phyloP scores from a whole-genome alignment of 305 asterid species.

The Fraxinus velutina region DNA sequence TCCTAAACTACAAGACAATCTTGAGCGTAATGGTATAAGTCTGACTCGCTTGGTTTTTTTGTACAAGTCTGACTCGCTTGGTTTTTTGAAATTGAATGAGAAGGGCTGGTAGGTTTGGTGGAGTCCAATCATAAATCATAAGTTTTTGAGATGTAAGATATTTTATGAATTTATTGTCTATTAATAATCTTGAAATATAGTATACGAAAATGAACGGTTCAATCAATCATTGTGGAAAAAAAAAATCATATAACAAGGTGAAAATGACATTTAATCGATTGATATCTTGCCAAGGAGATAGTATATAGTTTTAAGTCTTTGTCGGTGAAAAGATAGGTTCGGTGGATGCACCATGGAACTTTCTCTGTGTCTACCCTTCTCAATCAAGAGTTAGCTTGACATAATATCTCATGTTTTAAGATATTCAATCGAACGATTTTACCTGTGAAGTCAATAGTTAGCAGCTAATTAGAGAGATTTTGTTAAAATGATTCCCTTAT shows the following conservation, averaged over 20 bases:
- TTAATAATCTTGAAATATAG: neutral
- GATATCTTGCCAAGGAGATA: neutral
- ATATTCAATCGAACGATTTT: neutral
- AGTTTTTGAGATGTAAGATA: neutral
- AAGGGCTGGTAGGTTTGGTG: neutral
- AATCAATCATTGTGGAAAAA: neutral
- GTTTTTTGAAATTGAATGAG: neutral
- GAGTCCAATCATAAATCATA: neutral
- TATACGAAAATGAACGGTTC: neutral
- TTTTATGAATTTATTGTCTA: neutral
- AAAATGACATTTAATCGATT: neutral
- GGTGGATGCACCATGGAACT: neutral
- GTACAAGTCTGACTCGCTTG: neutral
- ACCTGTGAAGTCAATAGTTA: neutral
- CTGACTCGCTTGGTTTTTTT: neutral
- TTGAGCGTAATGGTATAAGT: neutral
- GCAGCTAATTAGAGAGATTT: neutral
- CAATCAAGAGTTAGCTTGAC: neutral
- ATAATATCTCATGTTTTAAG: neutral
- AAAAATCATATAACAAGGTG: neutral
- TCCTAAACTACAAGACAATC: neutral
- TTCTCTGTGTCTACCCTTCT: neutral
- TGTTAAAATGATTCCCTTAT: neutral
- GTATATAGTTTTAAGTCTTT: neutral
- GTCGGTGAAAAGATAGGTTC: neutral